Conservation (phyloP, 2,329 filamentous ascomycete genomes). For the Neonectria faginata region DNA sequence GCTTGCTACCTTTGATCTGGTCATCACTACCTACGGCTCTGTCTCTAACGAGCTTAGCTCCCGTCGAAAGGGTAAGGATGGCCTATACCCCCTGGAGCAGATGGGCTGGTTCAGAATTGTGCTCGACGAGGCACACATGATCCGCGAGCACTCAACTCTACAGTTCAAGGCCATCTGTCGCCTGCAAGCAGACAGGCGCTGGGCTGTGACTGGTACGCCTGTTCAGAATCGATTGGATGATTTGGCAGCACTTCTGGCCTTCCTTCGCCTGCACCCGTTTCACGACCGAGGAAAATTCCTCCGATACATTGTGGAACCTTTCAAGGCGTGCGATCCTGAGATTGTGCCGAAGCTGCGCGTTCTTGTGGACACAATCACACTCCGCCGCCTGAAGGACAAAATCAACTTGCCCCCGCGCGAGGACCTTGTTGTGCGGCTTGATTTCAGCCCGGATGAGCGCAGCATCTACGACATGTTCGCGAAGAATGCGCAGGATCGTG, state of each 20-base stretch:
- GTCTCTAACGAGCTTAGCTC: conserved; percentile 81
- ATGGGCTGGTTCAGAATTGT: conserved; percentile 95
- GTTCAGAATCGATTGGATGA: conserved; percentile 96
- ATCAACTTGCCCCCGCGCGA: conserved; percentile 82
- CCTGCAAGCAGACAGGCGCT: conserved; percentile 83
- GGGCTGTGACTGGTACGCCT: conserved; percentile 97
- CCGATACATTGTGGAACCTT: conserved; percentile 83
- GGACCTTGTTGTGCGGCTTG: conserved; percentile 78
- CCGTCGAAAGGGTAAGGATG: conserved; percentile 70
- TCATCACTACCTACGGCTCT: conserved; percentile 94
- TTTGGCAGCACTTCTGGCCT: conserved; percentile 85
- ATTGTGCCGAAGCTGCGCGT: conserved; percentile 88
- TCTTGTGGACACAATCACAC: conserved; percentile 92
- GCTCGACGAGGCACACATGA: conserved; percentile 93
- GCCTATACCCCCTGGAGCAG: conserved; percentile 74
- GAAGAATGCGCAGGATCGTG: conserved; percentile 81
- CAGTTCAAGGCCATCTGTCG: conserved; percentile 88
- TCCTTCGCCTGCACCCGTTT: conserved; percentile 87
- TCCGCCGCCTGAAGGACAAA: conserved; percentile 91
- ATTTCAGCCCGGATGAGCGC: conserved; percentile 81
- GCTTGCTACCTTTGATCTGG: conserved; percentile 80
- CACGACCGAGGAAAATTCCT: conserved; percentile 81
- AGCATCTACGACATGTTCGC: conserved; percentile 87
- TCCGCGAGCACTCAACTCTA: conserved; percentile 84
- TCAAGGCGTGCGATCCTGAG: conserved; percentile 86